Percentiles rank a stretch among this genome's conserved stretches.
phyloP scores from a whole-genome alignment of 2,329 filamentous ascomycete species.

The Colletotrichum siamense region DNA sequence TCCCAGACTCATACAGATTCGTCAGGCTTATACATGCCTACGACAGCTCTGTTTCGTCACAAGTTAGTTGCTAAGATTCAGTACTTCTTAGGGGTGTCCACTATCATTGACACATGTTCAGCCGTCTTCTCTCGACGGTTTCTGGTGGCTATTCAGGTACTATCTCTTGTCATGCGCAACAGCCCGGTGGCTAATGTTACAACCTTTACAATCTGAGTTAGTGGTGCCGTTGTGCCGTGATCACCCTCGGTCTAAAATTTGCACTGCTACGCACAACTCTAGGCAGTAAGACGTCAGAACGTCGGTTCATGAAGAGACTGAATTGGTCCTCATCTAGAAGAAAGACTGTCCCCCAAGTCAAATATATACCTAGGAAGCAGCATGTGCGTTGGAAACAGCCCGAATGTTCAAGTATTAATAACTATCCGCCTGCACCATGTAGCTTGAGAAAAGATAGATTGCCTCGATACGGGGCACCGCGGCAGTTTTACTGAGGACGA shows the following conservation, averaged over 20 bases:
- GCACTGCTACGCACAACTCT: neutral
- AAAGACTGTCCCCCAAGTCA: neutral
- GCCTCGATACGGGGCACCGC: no score
- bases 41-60: neutral
- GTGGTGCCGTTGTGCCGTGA: no score
- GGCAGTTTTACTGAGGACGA: neutral
- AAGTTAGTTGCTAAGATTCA: neutral
- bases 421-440: rapidly evolving
- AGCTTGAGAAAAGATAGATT: neutral
- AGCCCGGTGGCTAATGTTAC: neutral
- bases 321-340: neutral
- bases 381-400: neutral
- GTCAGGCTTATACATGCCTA: neutral
- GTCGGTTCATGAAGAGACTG: rapidly evolving
- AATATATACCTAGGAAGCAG: neutral
- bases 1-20: no score
- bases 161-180: neutral
- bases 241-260: no score
- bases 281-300: neutral
- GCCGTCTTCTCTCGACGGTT: neutral
- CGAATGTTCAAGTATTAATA: neutral
- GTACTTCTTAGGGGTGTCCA: neutral
- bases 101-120: neutral
- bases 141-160: neutral
- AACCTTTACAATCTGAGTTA: neutral